Conservation (phyloP, 495 filamentous ascomycete species). For the Aspergillus incahuasiensis region DNA sequence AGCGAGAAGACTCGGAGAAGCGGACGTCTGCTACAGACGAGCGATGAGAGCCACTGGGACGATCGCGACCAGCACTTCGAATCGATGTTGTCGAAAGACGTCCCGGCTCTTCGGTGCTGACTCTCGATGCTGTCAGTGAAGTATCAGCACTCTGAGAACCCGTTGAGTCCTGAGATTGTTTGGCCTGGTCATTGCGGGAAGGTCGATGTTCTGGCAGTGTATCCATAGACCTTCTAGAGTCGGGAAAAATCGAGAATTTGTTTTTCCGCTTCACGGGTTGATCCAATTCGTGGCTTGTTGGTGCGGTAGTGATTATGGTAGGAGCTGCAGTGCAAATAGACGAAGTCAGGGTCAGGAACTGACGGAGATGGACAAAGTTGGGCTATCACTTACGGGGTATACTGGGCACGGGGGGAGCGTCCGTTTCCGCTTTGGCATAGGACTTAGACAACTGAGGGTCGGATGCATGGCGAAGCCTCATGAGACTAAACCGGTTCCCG, state of each 20-base stretch:
- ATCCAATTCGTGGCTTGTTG: conserved; percentile 61
- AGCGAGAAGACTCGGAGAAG: conserved; percentile 87
- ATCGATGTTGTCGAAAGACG: conserved; percentile 50
- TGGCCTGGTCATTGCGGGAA: conserved; percentile 14
- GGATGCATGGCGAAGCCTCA: conserved; percentile 88
- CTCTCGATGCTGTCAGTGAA: conserved; percentile 42
- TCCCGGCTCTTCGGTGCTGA: conserved; percentile 65
- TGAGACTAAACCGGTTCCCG: conserved; percentile 74
- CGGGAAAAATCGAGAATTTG: conserved; percentile 30
- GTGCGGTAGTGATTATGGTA: conserved; percentile 89
- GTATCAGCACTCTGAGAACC: conserved; percentile 36
- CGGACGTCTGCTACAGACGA: conserved; percentile 66
- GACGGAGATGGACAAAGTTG: neutral
- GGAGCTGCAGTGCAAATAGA: conserved; percentile 58
- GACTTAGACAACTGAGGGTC: conserved; percentile 87
- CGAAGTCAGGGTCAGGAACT: neutral
- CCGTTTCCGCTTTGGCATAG: conserved; percentile 61
- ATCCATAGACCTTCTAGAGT: conserved; percentile 34
- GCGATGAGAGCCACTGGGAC: conserved; percentile 61
- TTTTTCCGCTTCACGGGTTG: conserved; percentile 48
- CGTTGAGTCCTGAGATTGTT: conserved; percentile 28
- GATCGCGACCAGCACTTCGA: conserved; percentile 52
- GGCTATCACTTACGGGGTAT: conserved; percentile 59
- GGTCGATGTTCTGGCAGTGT: conserved; percentile 21
- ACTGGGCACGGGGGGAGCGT: conserved; percentile 69